These are phyloP conservation scores for Pezicula rhizophila DNA, from an alignment of 2,329 filamentous ascomycete genomes.

Conservation along the genomic window DNA sequence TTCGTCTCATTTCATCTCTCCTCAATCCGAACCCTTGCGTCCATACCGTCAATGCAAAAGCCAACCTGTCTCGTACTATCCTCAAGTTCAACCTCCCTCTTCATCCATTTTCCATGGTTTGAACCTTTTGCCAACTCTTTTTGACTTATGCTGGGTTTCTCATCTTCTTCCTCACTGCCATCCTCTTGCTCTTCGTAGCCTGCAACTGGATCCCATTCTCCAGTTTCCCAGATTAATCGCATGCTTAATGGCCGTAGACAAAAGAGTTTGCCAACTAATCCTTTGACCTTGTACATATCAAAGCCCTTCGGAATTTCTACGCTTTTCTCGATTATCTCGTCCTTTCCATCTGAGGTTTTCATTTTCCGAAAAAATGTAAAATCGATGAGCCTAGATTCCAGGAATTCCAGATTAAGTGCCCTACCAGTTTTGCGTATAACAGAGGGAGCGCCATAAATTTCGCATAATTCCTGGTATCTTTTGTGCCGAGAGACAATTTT, in stretches of 20 bases:
- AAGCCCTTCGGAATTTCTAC: conserved; percentile 64
- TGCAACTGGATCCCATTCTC: conserved; percentile 78
- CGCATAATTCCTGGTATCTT: conserved; percentile 68
- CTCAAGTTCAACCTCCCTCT: conserved; percentile 71
- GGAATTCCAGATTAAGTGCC: conserved; percentile 67
- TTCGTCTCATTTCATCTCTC: conserved; percentile 11
- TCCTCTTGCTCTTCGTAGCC: conserved; percentile 53
- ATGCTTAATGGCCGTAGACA: conserved; percentile 56
- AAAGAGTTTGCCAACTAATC: conserved; percentile 69
- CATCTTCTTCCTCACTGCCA: conserved; percentile 26
- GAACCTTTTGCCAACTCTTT: neutral
- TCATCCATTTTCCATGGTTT: conserved; percentile 56
- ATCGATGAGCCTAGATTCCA: conserved; percentile 71
- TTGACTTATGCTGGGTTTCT: conserved; percentile 5
- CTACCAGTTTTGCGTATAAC: conserved; percentile 43
- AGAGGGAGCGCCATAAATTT: conserved; percentile 65
- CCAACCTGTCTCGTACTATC: conserved; percentile 78
- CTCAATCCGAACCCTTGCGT: conserved; percentile 68
- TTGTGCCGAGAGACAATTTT: conserved; percentile 59
- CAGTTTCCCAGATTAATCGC: conserved; percentile 78
- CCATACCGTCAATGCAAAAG: conserved; percentile 71
- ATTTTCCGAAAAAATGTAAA: conserved; percentile 45
- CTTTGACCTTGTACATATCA: conserved; percentile 77
- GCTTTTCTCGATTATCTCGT: conserved; percentile 13
- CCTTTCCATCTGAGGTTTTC: conserved; percentile 8